A percentile compares a stretch with the other conserved stretches of the same genome.
Evolutionary conservation across 129 eudicot genomes (phyloP).

Genomic region (Saussurea involucrata): DNA sequence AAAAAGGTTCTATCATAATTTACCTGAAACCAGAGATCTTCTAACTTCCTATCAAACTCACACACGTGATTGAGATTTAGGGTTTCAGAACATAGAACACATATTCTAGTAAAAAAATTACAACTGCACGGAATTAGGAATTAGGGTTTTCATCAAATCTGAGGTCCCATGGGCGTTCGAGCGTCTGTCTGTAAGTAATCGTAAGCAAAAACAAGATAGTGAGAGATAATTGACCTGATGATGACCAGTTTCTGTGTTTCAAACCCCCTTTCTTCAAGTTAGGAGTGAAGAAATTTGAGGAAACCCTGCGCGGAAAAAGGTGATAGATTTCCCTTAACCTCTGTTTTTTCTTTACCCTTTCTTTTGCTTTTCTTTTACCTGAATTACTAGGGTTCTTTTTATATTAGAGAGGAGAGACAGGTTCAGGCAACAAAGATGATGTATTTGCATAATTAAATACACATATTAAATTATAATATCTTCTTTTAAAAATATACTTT

Average conservation of each 20-base stretch:
- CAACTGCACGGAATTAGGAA: slow-evolving; percentile 9
- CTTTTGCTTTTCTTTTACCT: not conserved
- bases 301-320: slow-evolving; percentile 9
- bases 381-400: not conserved
- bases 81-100: slow-evolving; percentile 11
- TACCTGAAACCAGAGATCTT: slow-evolving; percentile 25
- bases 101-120: not conserved
- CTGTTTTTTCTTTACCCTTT: slow-evolving; percentile 6
- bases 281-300: slow-evolving; percentile 13
- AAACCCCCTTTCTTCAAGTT: not conserved
- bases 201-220: slow-evolving; percentile 6
- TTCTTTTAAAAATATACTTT: not conserved
- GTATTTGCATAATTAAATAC: not conserved
- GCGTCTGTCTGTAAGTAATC: not conserved
- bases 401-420: not conserved
- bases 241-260: slow-evolving; percentile 21
- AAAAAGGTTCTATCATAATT: not conserved
- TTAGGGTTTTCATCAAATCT: slow-evolving; percentile 18
- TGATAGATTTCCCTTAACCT: slow-evolving; percentile 4
- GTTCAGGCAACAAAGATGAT: not conserved
- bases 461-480: not conserved
- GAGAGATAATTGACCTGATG: slow-evolving; percentile 33
- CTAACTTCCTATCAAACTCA: slow-evolving; percentile 3
- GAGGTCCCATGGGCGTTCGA: not conserved
- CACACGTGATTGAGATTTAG: slow-evolving; percentile 14